Conservation (phyloP, 1,139 yeast genomes). For the Saccharomycopsis hybrid region DNA sequence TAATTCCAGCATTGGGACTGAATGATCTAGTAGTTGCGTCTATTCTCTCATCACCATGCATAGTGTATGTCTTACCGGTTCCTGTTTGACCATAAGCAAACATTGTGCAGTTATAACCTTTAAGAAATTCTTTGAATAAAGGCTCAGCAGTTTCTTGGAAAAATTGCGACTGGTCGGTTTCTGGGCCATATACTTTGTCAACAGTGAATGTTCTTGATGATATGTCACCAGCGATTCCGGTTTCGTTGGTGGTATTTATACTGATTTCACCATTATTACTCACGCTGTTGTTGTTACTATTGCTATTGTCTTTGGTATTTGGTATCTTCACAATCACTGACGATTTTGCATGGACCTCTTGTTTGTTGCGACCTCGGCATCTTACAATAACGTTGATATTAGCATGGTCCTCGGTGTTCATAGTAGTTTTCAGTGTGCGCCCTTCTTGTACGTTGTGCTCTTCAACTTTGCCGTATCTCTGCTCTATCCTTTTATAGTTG, state of each 20-base stretch:
- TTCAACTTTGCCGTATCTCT: too few relatives aligned
- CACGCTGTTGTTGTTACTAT: constrained; percentile 26
- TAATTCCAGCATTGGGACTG: constrained; percentile 60
- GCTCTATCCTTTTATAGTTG: too few relatives aligned
- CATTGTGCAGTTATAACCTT: constrained; percentile 70
- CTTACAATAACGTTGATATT: constrained; percentile 82
- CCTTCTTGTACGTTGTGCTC: neutral
- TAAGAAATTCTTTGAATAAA: constrained; percentile 55
- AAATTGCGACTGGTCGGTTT: constrained; percentile 53
- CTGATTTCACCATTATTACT: constrained; percentile 32
- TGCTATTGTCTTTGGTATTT: constrained; percentile 6
- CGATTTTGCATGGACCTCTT: constrained; percentile 65
- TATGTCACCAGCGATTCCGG: constrained; percentile 38
- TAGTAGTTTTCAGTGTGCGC: constrained; percentile 6
- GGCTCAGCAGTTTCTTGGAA: constrained; percentile 63
- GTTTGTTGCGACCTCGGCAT: constrained; percentile 73
- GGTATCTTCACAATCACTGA: constrained; percentile 63
- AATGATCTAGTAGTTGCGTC: constrained; percentile 41
- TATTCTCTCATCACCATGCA: constrained; percentile 54
- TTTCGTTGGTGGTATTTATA: constrained; percentile 35
- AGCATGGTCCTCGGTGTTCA: constrained; percentile 27
- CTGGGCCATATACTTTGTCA: constrained; percentile 70
- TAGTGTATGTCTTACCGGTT: constrained; percentile 77
- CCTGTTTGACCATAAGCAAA: constrained; percentile 91
- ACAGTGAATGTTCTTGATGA: constrained; percentile 50